These are phyloP conservation scores for Ophiostoma sp. DNA, from an alignment of 2,329 filamentous ascomycete genomes.

Conservation along the genomic window DNA sequence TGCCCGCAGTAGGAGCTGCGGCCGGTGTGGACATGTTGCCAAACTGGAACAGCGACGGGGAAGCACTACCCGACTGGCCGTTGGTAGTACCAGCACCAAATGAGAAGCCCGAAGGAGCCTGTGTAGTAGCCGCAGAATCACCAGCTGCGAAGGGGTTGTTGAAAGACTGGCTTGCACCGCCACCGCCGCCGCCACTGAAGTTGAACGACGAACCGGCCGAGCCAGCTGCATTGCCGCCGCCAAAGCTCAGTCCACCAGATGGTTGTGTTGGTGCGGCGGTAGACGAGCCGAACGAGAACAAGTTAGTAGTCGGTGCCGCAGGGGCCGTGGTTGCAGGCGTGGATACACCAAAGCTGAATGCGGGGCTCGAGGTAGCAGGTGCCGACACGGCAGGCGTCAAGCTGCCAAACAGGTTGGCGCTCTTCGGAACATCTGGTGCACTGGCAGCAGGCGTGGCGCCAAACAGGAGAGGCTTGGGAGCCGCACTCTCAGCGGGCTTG, in stretches of 20 bases:
- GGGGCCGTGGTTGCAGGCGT: slow-evolving; percentile 6
- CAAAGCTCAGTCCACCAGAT: slow-evolving; percentile 21
- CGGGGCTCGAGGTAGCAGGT: background rate
- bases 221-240: slow-evolving; percentile 23
- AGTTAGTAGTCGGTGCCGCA: background rate
- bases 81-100: slow-evolving; percentile 34
- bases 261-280: background rate
- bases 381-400: slow-evolving; percentile 8
- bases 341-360: slow-evolving; percentile 24
- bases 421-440: background rate
- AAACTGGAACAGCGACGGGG: slow-evolving; percentile 29
- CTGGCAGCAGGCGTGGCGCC: slow-evolving; percentile 27
- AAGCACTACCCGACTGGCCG: slow-evolving; percentile 24
- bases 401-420: background rate
- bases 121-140: slow-evolving; percentile 26
- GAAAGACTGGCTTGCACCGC: slow-evolving; percentile 32
- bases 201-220: slow-evolving; percentile 36
- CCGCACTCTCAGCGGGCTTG: slow-evolving; percentile 13
- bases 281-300: slow-evolving; percentile 24
- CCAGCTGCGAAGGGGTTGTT: slow-evolving; percentile 39
- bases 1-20: slow-evolving; percentile 17
- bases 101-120: slow-evolving; percentile 34
- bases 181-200: slow-evolving; percentile 33
- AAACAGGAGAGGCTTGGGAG: slow-evolving; percentile 33
- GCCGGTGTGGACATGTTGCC: slow-evolving; percentile 19